Conservation (phyloP, 148 eudicot species). For the Nepenthes mirabilis region DNA sequence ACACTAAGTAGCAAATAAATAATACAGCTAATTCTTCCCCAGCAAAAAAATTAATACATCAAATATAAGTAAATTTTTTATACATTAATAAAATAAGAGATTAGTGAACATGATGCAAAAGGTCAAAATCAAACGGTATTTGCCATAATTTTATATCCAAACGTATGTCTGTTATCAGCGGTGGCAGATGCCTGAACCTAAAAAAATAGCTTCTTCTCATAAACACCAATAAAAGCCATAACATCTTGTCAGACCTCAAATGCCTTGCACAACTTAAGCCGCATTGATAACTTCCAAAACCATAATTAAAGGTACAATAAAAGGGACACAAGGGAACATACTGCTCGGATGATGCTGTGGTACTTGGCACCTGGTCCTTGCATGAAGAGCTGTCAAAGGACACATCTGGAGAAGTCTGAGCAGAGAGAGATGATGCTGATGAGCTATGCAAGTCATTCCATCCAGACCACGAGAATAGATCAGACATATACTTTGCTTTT, state of each 20-base stretch:
- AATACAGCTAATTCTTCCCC: too few relatives aligned
- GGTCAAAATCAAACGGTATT: too few relatives aligned
- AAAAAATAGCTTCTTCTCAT: too few relatives aligned
- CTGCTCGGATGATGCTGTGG: conserved; percentile 39
- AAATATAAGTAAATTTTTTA: too few relatives aligned
- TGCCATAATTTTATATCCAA: too few relatives aligned
- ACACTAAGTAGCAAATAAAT: too few relatives aligned
- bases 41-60: too few relatives aligned
- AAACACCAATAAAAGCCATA: too few relatives aligned
- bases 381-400: conserved; percentile 33
- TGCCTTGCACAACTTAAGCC: neutral
- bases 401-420: conserved; percentile 36
- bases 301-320: neutral
- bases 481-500: conserved; percentile 23
- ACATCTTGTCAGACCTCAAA: neutral
- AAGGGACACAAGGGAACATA: conserved; percentile 18
- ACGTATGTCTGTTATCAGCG: too few relatives aligned
- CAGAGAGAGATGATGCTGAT: conserved; percentile 32
- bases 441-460: conserved; percentile 31
- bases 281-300: neutral
- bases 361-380: conserved; percentile 23
- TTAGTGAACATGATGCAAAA: too few relatives aligned
- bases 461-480: conserved; percentile 24
- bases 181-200: too few relatives aligned
- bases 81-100: too few relatives aligned